Conservation (phyloP, 441 rosid genomes). For the Monsonia emarginata region DNA sequence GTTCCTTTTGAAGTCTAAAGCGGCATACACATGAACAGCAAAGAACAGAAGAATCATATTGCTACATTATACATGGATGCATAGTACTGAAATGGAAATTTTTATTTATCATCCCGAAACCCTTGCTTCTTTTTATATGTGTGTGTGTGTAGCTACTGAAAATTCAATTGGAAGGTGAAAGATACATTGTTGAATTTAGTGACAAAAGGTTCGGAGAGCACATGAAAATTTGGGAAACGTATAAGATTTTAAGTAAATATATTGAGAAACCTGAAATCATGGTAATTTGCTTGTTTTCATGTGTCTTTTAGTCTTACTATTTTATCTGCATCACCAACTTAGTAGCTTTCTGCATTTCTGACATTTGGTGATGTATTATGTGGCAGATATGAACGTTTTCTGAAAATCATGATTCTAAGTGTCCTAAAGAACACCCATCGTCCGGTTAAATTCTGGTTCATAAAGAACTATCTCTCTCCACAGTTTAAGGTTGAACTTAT, state of each 20-base stretch:
- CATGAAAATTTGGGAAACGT: too few species aligned
- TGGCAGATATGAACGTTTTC: conserved; percentile 88
- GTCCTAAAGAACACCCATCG: conserved; percentile 85
- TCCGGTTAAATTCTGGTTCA: conserved; percentile 97
- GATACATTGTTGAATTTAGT: too few species aligned
- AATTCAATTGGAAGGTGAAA: too few species aligned
- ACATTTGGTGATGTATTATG: not conserved
- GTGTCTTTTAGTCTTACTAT: too few species aligned
- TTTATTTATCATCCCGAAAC: not conserved
- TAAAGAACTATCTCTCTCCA: conserved; percentile 96
- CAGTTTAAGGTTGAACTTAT: conserved; percentile 73
- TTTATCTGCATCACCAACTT: too few species aligned
- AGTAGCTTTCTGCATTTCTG: not conserved
- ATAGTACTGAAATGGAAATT: too few species aligned
- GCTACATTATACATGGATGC: not conserved
- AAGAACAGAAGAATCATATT: not conserved
- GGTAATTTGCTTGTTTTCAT: too few species aligned
- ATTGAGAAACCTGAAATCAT: too few species aligned
- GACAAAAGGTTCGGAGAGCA: too few species aligned
- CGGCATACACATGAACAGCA: not conserved
- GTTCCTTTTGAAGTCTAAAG: not conserved
- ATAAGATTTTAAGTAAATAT: too few species aligned
- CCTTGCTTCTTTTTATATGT: not conserved
- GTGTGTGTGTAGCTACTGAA: too few species aligned
- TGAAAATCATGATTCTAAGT: conserved; percentile 89